These are phyloP conservation scores for Backusella tuberculispora DNA, from an alignment of 192 early-diverging fungal species.

Conservation along the genomic window DNA sequence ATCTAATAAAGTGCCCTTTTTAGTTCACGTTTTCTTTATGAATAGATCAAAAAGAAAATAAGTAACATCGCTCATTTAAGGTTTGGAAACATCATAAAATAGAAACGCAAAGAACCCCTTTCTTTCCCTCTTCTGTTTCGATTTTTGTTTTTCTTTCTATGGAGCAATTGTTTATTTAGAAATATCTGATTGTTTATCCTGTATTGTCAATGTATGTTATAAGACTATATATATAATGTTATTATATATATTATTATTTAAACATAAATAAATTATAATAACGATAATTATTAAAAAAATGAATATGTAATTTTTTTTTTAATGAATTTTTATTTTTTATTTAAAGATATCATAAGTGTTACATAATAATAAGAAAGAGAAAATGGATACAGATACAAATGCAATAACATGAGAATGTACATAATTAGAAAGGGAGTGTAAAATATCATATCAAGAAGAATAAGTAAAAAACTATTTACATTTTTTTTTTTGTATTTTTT, in stretches of 20 bases:
- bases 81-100: too few species aligned
- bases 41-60: too few species aligned
- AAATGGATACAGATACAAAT: background rate
- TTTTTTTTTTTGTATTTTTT: background rate
- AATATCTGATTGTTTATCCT: too few species aligned
- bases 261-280: background rate
- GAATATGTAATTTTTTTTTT: background rate
- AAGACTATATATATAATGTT: too few species aligned
- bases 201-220: too few species aligned
- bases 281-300: background rate
- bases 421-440: constrained; percentile 4
- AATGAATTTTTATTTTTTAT: background rate
- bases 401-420: constrained; percentile 3
- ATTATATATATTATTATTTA: background rate
- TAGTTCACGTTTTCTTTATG: too few species aligned
- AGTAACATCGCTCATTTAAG: too few species aligned
- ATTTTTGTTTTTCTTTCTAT: too few species aligned
- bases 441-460: background rate
- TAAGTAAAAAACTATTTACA: background rate
- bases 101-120: too few species aligned
- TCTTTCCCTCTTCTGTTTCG: too few species aligned
- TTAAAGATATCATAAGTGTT: background rate
- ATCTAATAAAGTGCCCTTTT: too few species aligned
- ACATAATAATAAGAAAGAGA: background rate
- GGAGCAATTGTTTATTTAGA: too few species aligned